phyloP scores from a whole-genome alignment of 225 moss, liverwort and hornwort species.

The Pseudisothecium myosuroides region DNA sequence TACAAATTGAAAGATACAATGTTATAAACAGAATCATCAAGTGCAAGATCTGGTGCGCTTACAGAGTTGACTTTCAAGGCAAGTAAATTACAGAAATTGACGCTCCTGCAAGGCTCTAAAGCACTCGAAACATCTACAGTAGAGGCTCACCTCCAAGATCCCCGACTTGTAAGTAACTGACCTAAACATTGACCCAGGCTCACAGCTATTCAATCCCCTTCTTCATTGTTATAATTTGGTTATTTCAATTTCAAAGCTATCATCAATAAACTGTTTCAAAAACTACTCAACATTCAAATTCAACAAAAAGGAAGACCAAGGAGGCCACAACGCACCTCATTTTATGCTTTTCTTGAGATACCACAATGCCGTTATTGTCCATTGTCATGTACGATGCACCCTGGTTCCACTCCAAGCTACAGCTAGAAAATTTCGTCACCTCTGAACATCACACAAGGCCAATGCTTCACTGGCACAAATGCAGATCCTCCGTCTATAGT shows the following conservation, averaged over 20 bases:
- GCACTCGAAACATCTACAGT: neutral
- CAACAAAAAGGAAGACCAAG: neutral
- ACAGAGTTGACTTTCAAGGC: neutral
- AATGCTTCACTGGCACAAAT: neutral
- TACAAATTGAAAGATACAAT: neutral
- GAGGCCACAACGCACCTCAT: conserved; percentile 1
- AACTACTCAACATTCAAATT: neutral
- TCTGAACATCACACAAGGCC: neutral
- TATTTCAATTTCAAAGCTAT: neutral
- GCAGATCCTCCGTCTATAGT: conserved; percentile 15
- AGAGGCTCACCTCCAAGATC: conserved; percentile 21
- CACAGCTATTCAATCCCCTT: neutral
- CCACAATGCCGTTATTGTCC: neutral
- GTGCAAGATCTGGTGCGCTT: neutral
- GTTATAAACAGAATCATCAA: neutral
- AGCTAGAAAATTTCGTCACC: neutral
- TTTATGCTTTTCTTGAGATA: conserved; percentile 7
- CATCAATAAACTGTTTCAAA: neutral
- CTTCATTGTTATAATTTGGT: neutral
- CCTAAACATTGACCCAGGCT: neutral
- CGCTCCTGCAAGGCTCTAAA: neutral
- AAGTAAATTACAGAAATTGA: neutral
- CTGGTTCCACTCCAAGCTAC: neutral
- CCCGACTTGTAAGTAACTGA: conserved; percentile 4
- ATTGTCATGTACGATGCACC: conserved; percentile 14